Evolutionary conservation across 2,329 filamentous ascomycete genomes (phyloP), one percentile per base, ranked within the genome.

Genomic region (Cordyceps cicadae): DNA sequence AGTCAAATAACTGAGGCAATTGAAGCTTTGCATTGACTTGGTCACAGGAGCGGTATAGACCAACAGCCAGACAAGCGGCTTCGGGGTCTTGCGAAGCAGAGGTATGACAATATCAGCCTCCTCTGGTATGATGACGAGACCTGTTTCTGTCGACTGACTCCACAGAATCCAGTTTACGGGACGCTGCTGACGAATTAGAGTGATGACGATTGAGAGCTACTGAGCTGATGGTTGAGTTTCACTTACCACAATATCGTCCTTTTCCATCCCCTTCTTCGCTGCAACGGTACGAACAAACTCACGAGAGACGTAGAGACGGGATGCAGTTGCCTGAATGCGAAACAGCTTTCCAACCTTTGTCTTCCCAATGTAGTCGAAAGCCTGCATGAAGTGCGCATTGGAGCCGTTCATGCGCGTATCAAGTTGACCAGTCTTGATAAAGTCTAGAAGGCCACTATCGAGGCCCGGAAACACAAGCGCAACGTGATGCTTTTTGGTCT

Each of bases 161-260:
- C 80, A 87, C 0, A 89, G 69, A 2, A 89, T 67, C 85, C 84
- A 89, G 29, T 85, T 80, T 0, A 87, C 81, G 0, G 80, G 75
- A 1, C 77, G 73, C 63, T 79, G 63, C 66, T 62, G 7, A 54
- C 8, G 2, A 48, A 17, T 66, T 61, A 62, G 67, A 53, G 4
- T 1, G 21, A 5, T 24, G 34, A n/a, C 2, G 14, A n/a, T 12
- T 1, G 6, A 26, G n/a, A 9, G 0, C 34, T 6, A 6, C 6
- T 21, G 12, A 26, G 9, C 7, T 1, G 9, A 14, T 0, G 6
- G 7, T n/a, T n/a, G n/a, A n/a, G n/a, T n/a, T n/a, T n/a, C n/a
- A 49, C 54, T 57, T 32, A 49, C 54, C 4, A 50, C 5, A 1
- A 52, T 52, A 17, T 59, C 39, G 12, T 19, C 17, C 37, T 34